Base-by-base conservation (phyloP, 441 rosid species). In the Eruca vesicaria region DNA sequence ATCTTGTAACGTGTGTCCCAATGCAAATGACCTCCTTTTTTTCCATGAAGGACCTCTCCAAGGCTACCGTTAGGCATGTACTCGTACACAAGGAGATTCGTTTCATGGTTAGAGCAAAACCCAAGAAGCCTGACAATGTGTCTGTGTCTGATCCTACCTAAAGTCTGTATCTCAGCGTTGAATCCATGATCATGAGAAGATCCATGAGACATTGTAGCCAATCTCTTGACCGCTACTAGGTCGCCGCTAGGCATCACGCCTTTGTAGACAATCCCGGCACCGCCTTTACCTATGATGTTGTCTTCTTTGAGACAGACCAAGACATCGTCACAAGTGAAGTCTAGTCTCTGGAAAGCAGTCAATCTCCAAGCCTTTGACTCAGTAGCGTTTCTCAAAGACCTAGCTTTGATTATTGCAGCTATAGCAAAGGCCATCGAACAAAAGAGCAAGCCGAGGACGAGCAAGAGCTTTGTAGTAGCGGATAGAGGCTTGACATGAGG, bases 131-230 rank as follows among this genome's bases (percentile, higher is more conserved):
- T 88, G 41, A 93, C 98, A 3, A 93, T 93, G 80, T 93, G 88
- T 7, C 97, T 78, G 77, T 93, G 98, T 79, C 98, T 75, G 50
- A 93, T 93, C 83, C 86, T 87, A 9, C 98, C 98, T 72, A 93
- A 65, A 0, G 98, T 93, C 67, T 91, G 98, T 52, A 93, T 93
- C 88, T 93, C 98, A 0, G 98, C 98, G 60, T 90, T 93, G 84
- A 93, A 93, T 7, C 98, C 98, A 43, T 93, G 98, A 75, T 93
- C 98, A 16, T 93, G 97, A 15, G 97, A 87, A 56, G 97, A 93
- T 1, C 98, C 98, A 7, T 93, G 82, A 61, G 88, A 89, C 94
- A 93, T 93, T 6, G 78, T 88, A 0, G 97, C 72, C 12, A 77
- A 66, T 36, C 80, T 64, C 16, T 77, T 77, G 60, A 77, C 76